A percentile compares a stretch with the other conserved stretches of the same genome.
phyloP scores from a whole-genome alignment of 176 grass and related monocot genomes.

The Chrysopogon serrulatus region DNA sequence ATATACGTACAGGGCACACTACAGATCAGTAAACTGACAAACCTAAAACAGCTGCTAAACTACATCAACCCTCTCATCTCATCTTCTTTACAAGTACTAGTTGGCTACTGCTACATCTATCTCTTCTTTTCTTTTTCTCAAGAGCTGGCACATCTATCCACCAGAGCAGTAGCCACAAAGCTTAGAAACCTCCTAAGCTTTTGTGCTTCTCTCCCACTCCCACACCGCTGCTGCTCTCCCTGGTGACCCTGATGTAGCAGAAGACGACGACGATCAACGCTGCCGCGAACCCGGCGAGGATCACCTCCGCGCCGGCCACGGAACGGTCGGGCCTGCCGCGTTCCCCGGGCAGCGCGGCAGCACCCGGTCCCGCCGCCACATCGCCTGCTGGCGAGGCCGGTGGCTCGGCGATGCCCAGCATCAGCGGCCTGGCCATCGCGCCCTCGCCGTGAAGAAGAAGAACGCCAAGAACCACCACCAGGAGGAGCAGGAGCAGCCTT shows the following conservation, averaged over 20 bases:
- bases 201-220: neutral
- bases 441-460: neutral
- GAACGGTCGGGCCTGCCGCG: conserved; percentile 38
- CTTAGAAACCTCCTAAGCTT: neutral
- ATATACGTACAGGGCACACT: neutral
- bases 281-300: conserved; percentile 69
- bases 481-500: conserved; percentile 13
- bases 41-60: neutral
- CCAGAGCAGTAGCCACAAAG: neutral
- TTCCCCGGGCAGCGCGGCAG: neutral
- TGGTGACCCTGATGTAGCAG: conserved; percentile 75
- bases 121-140: no score
- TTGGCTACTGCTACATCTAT: neutral
- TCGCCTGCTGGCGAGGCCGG: conserved; percentile 23
- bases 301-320: conserved; percentile 65
- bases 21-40: neutral
- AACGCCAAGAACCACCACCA: conserved; percentile 1
- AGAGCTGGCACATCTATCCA: neutral
- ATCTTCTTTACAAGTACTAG: neutral
- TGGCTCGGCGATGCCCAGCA: conserved; percentile 33
- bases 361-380: conserved; percentile 19
- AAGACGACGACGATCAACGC: conserved; percentile 52
- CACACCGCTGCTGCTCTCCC: conserved; percentile 9
- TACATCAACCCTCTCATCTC: neutral
- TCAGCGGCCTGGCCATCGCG: conserved; percentile 37